Base-by-base conservation (phyloP, 345 rosid genomes). In the Garcia nutans region DNA sequence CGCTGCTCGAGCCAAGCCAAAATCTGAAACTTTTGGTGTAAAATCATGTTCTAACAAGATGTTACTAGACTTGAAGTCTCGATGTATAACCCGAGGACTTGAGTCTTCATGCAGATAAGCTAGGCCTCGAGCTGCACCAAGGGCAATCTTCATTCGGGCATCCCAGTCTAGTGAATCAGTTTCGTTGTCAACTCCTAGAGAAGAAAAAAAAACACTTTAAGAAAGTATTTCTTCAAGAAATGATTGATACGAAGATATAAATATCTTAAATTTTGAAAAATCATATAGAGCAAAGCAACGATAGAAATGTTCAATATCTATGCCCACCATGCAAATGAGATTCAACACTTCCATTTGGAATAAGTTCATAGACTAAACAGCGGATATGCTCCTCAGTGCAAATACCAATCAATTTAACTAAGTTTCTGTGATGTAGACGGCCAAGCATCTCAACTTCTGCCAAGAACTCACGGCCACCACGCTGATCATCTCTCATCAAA, bases 21-120 rank as follows among this genome's bases (percentile, higher is more conserved):
- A 91, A 83, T 91, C 96, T 9, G 96, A 88, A 75, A 91, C 90
- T 76, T 88, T 91, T 9, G 96, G 89, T 1, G 87, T 88, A 76
- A 89, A 89, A 83, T 91, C 96, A 77, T 83, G 87, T 72, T 89
- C 96, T 61, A 91, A 50, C 81, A 91, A 84, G 67, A 91, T 91
- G 84, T 91, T 91, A 78, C 96, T 91, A 61, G 93, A 83, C 81
- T 89, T 91, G 83, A 91, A 91, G 77, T 91, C 96, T 12, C 93
- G 78, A 66, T 91, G 96, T 56, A 91, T 91, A 50, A 91, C 96
- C 10, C 85, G 77, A 54, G 96, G 96, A 73, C 77, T 91, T 1
- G 96, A 91, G 81, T 91, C 96, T 76, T 91, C 96, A 28, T 91
- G 93, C 84, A 91, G 83, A 75, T 91, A 91, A n/a, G 96, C 93